Evolutionary conservation across 2,329 filamentous ascomycete species (phyloP), one percentile per base, ranked within the genome.

Genomic region (Xylaria hypoxylon): DNA sequence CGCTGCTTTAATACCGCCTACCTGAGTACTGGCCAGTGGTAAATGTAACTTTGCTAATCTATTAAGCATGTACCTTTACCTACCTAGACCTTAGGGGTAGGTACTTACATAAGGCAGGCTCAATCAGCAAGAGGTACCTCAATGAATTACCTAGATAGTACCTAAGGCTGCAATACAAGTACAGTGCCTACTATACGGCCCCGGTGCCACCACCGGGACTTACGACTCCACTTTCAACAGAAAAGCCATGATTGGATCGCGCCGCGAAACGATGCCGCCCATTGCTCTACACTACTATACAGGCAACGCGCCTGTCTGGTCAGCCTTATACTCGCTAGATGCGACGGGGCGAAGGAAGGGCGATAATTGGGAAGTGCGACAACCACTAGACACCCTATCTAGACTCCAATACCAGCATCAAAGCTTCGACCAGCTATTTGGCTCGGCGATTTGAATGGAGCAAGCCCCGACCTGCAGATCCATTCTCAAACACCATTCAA

Each of bases 301-400:
- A 53, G 59, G 40, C 31, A 31, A 42, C 42, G 62, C 55, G 31
- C 58, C 40, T 26, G 28, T 52, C 42, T 42, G 45, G 61, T 67
- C 62, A 70, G 68, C 68, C 68, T 70, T 59, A 59, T 60, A 48
- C 47, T 53, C 40, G 45, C 62, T 45, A 64, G 55, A 66, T 57
- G 66, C 53, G 62, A 66, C 56, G 44, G 62, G 63, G 42, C 33
- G 53, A 59, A n/a, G 47, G 53, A 62, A 58, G 42, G 47, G 38
- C 40, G 26, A 51, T 35, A 59, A 52, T 48, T 59, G 53, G 50
- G 44, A 59, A 51, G 42, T 51, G 44, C 50, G 22, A 62, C 28
- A 68, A 45, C 40, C 35, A 53, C 19, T 10, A 6, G 31, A 33
- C 31, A 33, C 11, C 31, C 11, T 8, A 33, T 33, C 31, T 33